Base-by-base conservation (phyloP, 2,329 filamentous ascomycete genomes). In the Aureobasidium zeae region DNA sequence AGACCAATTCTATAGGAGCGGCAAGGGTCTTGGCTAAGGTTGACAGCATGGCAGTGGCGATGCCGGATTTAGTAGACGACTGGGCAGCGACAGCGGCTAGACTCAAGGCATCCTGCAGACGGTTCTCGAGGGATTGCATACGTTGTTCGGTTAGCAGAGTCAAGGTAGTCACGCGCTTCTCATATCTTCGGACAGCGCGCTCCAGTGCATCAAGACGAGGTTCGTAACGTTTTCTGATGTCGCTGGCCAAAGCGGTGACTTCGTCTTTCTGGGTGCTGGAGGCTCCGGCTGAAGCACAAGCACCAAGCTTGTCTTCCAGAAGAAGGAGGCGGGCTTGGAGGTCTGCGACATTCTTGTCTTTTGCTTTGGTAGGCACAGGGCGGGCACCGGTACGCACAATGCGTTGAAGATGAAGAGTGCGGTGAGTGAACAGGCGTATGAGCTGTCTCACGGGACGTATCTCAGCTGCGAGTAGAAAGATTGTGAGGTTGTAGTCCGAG, bases 401-500 rank as follows among this genome's bases (percentile, higher is more conserved):
- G 11, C 79, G 77, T 61, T 96, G 88, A 1, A 95, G 72, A 55
- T 88, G 79, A 7, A 93, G 67, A 2, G 87, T 94, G 24, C 86
- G 77, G 11, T 77, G 74, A 55, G 86, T 81, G 3, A 93, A 73
- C 55, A 95, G 74, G 57, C 81, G 85, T 49, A 94, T 76, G 19
- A 93, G 66, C 57, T 95, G 88, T 1, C 84, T 77, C 36, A 87
- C 67, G 0, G 89, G 89, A 3, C 85, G 80, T 20, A 95, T 69
- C 63, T 96, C 89, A 3, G 89, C 84, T 1, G 83, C 85, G 13
- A 94, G 72, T 2, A 94, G 69, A 61, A 95, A 96, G 41, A 96
- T 85, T 10, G 82, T 87, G 44, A 96, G 71, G 61, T 95, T 95
- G 65, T 89, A 93, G 61, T 94, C 85, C 4, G 86, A 94, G 5